These are phyloP conservation scores for Musa beccarii DNA, from an alignment of 176 grass and related monocot species.

Conservation along the genomic window DNA sequence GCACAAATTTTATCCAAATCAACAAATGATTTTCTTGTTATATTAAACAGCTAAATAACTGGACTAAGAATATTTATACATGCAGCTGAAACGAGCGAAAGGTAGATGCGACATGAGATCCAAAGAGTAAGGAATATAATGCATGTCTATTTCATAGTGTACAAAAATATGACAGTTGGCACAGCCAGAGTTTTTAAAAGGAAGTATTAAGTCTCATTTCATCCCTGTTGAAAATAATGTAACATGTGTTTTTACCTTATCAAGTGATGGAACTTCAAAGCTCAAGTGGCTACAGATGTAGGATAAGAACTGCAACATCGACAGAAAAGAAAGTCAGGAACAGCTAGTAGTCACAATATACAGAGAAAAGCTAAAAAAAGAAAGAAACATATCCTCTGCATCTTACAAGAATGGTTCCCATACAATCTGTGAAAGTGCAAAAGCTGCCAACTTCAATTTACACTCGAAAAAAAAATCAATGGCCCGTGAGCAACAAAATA, in stretches of 20 bases:
- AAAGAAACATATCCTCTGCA: no score
- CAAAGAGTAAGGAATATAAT: no score
- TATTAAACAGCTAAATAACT: no score
- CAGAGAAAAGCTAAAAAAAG: not conserved
- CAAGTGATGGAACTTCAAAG: not conserved
- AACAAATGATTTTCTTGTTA: no score
- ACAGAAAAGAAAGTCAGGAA: not conserved
- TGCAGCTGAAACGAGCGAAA: no score
- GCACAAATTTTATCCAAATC: no score
- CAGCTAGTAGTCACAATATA: not conserved
- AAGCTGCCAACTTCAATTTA: not conserved
- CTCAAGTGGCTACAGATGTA: not conserved
- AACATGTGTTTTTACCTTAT: not conserved
- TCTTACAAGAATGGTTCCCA: not conserved
- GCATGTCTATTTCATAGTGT: not conserved
- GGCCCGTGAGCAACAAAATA: no score
- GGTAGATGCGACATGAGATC: no score
- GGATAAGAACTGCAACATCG: not conserved
- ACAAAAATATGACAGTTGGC: not conserved
- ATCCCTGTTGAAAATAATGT: not conserved
- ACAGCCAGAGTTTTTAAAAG: no score
- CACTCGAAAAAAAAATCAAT: not conserved
- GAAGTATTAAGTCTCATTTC: not conserved
- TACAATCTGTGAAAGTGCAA: not conserved
- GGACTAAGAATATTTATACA: no score